Conservation (phyloP, 768 basidiomycete species). For the Antrodiella citrinella region DNA sequence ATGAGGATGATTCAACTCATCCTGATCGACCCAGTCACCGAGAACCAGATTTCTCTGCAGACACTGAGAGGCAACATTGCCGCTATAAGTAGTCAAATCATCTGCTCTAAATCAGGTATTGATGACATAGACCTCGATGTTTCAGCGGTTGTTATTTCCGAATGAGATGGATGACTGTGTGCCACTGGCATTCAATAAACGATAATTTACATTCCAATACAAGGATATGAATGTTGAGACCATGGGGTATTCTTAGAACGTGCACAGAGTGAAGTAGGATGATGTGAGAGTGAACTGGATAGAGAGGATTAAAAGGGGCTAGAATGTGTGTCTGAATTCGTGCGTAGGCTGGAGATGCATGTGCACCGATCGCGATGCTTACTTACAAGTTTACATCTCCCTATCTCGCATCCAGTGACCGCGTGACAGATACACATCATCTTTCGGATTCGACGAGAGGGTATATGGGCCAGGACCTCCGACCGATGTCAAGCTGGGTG, state of each 20-base stretch:
- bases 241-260: not conserved
- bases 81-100: too few species aligned
- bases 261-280: not conserved
- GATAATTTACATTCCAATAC: not conserved
- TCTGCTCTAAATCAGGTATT: too few species aligned
- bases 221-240: not conserved
- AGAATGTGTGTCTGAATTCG: not conserved
- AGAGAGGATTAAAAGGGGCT: not conserved
- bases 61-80: too few species aligned
- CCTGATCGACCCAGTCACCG: too few species aligned
- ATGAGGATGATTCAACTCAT: too few species aligned
- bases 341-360: too few species aligned
- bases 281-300: not conserved
- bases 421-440: not conserved
- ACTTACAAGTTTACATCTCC: not conserved
- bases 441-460: not conserved
- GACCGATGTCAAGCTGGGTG: not conserved
- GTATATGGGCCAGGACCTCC: not conserved
- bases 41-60: too few species aligned
- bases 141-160: too few species aligned
- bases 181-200: not conserved
- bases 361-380: too few species aligned
- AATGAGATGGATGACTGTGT: too few species aligned
- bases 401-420: slow-evolving; percentile 4
- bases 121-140: too few species aligned